A percentile compares a stretch with the other conserved stretches of the same genome.
These are phyloP conservation scores for Pythium coloratum DNA, from an alignment of 352 stramenopile species.

Conservation along the genomic window DNA sequence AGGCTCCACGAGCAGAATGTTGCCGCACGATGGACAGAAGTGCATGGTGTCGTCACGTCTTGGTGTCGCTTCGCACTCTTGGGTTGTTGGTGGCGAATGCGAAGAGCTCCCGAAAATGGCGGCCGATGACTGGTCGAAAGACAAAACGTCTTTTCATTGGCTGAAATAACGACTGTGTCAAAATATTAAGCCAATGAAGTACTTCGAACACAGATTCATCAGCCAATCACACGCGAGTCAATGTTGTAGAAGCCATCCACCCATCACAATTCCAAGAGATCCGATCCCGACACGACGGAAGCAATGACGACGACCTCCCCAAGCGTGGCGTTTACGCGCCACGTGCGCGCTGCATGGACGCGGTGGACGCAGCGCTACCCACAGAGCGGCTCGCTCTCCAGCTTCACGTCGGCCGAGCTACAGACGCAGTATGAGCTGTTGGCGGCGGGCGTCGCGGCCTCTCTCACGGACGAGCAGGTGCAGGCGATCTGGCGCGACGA, in stretches of 20 bases:
- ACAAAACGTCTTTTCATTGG: not conserved
- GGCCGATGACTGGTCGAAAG: constrained; percentile 5
- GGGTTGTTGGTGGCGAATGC: not conserved
- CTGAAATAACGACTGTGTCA: not conserved
- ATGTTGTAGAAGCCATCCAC: constrained; percentile 7
- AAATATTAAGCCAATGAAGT: not conserved
- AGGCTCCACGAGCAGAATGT: constrained; percentile 89
- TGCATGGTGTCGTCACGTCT: constrained; percentile 51
- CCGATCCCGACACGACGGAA: not conserved
- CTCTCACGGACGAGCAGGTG: constrained; percentile 19
- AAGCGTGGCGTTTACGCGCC: constrained; percentile 27
- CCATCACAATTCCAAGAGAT: constrained; percentile 6
- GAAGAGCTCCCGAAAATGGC: constrained; percentile 4
- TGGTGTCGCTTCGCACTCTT: not conserved
- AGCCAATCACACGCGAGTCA: constrained; percentile 1
- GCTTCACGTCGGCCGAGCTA: constrained; percentile 18
- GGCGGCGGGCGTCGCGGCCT: constrained; percentile 20
- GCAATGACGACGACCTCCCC: not conserved
- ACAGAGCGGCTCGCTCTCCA: not conserved
- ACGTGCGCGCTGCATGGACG: constrained; percentile 26
- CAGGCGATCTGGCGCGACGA: constrained; percentile 27
- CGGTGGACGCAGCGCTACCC: constrained; percentile 21
- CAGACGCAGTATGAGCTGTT: constrained; percentile 56
- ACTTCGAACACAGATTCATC: not conserved
- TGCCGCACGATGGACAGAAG: constrained; percentile 90